Evolutionary conservation across 2,329 filamentous ascomycete genomes (phyloP).

Genomic region (Diaporthe aspalathi): DNA sequence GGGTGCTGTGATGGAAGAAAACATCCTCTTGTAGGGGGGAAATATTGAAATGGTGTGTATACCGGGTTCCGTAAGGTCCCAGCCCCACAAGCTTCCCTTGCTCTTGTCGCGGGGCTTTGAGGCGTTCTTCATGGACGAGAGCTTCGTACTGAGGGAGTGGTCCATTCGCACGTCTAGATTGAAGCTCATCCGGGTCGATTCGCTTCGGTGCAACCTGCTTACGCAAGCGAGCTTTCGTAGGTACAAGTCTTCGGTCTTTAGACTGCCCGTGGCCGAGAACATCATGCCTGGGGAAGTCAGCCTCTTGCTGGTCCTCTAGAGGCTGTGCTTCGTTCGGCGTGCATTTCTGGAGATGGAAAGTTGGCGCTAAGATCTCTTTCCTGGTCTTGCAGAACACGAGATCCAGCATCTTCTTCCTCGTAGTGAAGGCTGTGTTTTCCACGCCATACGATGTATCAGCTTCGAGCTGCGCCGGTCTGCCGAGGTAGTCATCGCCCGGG

Average conservation of each 20-base stretch:
- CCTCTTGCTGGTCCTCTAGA: neutral
- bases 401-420: slow-evolving; percentile 66
- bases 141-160: slow-evolving; percentile 54
- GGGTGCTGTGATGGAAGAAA: slow-evolving; percentile 70
- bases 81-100: slow-evolving; percentile 62
- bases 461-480: slow-evolving; percentile 68
- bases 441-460: slow-evolving; percentile 52
- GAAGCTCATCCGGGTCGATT: slow-evolving; percentile 63
- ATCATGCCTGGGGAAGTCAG: neutral
- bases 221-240: slow-evolving; percentile 50
- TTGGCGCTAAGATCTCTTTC: slow-evolving; percentile 42
- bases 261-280: neutral
- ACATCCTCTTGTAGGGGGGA: slow-evolving; percentile 67
- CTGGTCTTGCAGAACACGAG: slow-evolving; percentile 60
- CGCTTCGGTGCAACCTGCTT: slow-evolving; percentile 58
- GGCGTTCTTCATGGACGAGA: slow-evolving; percentile 41
- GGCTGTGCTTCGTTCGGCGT: neutral
- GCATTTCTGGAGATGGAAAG: slow-evolving; percentile 26
- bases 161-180: slow-evolving; percentile 65
- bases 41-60: slow-evolving; percentile 71
- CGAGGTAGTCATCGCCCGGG: slow-evolving; percentile 8
- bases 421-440: slow-evolving; percentile 56
- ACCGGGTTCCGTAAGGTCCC: slow-evolving; percentile 70
- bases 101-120: slow-evolving; percentile 40
- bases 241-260: slow-evolving; percentile 36